phyloP scores from a whole-genome alignment of 768 basidiomycete genomes.

The Kwoniella heveanensis region DNA sequence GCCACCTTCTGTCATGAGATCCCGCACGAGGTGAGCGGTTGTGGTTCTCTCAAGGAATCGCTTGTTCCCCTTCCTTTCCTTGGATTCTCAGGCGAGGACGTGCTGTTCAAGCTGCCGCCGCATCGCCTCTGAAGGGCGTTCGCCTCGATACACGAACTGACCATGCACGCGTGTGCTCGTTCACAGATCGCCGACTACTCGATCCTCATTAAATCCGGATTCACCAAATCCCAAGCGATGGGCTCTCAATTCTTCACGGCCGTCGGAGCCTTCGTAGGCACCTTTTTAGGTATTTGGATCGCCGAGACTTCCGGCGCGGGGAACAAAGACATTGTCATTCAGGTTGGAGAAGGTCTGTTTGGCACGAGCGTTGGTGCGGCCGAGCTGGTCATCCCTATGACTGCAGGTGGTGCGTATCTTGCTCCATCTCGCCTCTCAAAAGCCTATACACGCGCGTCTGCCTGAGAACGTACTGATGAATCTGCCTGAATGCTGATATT shows the following conservation, averaged over 20 bases:
- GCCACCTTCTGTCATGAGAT: slow-evolving; percentile 95
- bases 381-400: slow-evolving; percentile 69
- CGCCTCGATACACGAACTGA: too few relatives aligned
- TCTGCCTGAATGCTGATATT: too few relatives aligned
- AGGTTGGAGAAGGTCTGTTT: slow-evolving; percentile 73
- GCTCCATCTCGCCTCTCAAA: background rate
- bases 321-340: slow-evolving; percentile 61
- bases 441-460: too few relatives aligned
- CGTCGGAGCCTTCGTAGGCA: slow-evolving; percentile 83
- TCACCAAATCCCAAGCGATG: slow-evolving; percentile 89
- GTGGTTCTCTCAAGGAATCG: too few relatives aligned
- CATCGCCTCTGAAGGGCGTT: too few relatives aligned
- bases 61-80: background rate
- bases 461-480: too few relatives aligned
- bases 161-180: background rate
- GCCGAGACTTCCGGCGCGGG: slow-evolving; percentile 48
- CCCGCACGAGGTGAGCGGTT: slow-evolving; percentile 68
- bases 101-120: too few relatives aligned
- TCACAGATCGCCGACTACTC: slow-evolving; percentile 86
- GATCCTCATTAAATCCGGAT: slow-evolving; percentile 81
- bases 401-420: slow-evolving; percentile 50
- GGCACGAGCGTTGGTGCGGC: slow-evolving; percentile 78
- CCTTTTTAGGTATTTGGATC: slow-evolving; percentile 48
- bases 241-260: slow-evolving; percentile 89
- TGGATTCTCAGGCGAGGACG: too few relatives aligned